Conservation (phyloP, 495 filamentous ascomycete species). For the Staphylotrichum longicolle region DNA sequence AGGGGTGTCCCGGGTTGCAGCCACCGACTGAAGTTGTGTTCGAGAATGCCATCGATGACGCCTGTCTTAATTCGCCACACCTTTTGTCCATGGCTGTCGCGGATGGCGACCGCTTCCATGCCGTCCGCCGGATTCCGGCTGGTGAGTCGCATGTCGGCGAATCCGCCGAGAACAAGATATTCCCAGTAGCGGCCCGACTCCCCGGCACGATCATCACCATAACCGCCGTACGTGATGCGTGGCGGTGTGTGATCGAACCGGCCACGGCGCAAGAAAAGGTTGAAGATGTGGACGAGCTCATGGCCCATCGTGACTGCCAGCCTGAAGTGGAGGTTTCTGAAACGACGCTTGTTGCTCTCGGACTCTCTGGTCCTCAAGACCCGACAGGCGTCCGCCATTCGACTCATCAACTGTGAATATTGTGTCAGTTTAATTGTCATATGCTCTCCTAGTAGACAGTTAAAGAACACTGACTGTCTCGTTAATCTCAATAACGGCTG, state of each 20-base stretch:
- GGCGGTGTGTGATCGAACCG: conserved; percentile 7
- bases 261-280: not conserved
- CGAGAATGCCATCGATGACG: not conserved
- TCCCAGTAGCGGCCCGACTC: conserved; percentile 17
- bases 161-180: not conserved
- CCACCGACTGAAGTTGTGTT: not conserved
- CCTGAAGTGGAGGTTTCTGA: conserved; percentile 7
- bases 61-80: not conserved
- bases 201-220: not conserved
- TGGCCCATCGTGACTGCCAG: conserved; percentile 12
- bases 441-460: not conserved
- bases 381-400: not conserved
- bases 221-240: not conserved
- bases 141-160: conserved; percentile 4
- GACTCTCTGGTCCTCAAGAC: not conserved
- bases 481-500: conserved; percentile 9
- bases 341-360: not conserved
- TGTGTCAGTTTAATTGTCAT: not conserved
- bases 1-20: conserved; percentile 1
- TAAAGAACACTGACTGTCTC: not conserved
- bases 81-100: not conserved
- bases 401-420: conserved; percentile 1
- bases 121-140: too few species aligned
- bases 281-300: conserved; percentile 14
- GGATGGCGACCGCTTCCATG: conserved; percentile 1